Conservation (phyloP, 495 filamentous ascomycete genomes). For the Bacidia gigantensis region DNA sequence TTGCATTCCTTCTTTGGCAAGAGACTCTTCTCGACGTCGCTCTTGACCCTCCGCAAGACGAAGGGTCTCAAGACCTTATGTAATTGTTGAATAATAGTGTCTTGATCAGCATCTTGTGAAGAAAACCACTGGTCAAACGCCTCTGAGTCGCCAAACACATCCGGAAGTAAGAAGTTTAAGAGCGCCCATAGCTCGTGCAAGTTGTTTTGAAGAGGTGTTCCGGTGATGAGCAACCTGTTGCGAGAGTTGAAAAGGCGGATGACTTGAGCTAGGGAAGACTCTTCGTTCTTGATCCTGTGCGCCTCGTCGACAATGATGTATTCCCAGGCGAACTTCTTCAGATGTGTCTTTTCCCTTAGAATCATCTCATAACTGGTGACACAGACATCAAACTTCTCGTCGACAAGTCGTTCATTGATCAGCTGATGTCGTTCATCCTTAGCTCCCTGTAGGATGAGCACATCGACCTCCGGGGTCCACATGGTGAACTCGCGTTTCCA, state of each 20-base stretch:
- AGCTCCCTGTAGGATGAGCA: conserved; percentile 85
- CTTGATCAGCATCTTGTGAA: conserved; percentile 73
- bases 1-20: conserved; percentile 97
- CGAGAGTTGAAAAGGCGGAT: conserved; percentile 94
- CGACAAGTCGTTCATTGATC: conserved; percentile 79
- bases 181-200: conserved; percentile 98
- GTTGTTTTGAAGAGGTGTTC: conserved; percentile 96
- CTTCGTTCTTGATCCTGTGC: conserved; percentile 98
- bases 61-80: conserved; percentile 91
- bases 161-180: conserved; percentile 89
- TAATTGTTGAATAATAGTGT: conserved; percentile 92
- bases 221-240: conserved; percentile 90
- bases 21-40: conserved; percentile 95
- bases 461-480: conserved; percentile 93
- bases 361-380: conserved; percentile 98
- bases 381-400: conserved; percentile 87
- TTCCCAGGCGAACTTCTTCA: conserved; percentile 98
- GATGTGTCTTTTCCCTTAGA: conserved; percentile 80
- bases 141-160: conserved; percentile 93
- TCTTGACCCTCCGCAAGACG: conserved; percentile 90
- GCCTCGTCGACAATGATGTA: conserved; percentile 99
- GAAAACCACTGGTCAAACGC: conserved; percentile 99
- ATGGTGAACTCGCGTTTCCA: conserved; percentile 88
- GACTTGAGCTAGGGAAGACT: conserved; percentile 91
- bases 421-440: conserved; percentile 85